A percentile compares a stretch with the other conserved stretches of the same genome.
These are phyloP conservation scores for Eucalyptus coolabah DNA, from an alignment of 345 rosid species.

Conservation along the genomic window DNA sequence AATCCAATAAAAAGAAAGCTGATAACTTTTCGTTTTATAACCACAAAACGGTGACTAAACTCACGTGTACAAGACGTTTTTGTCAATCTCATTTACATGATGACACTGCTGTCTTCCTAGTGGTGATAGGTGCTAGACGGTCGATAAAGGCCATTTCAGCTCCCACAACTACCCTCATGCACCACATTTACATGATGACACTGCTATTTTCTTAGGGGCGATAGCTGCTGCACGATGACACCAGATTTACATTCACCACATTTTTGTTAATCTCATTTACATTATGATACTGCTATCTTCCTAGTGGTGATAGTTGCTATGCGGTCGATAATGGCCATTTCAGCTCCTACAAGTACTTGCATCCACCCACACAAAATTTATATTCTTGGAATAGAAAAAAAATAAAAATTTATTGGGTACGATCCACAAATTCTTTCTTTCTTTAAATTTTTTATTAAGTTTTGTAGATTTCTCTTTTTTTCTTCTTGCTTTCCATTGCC, in stretches of 20 bases:
- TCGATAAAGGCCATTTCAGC: background rate
- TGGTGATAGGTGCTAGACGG: background rate
- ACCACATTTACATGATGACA: background rate
- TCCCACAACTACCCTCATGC: background rate
- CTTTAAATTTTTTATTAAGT: too few species aligned
- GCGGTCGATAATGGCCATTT: background rate
- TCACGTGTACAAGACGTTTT: background rate
- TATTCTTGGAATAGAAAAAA: accelerated
- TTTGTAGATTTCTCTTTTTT: too few species aligned
- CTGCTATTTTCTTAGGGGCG: too few species aligned
- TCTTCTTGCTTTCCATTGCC: too few species aligned
- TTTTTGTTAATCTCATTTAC: background rate
- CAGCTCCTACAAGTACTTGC: background rate
- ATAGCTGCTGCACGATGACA: too few species aligned
- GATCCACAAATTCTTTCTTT: too few species aligned
- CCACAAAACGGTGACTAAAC: background rate
- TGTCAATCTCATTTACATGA: background rate
- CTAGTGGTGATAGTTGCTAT: background rate
- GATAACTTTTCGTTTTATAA: background rate
- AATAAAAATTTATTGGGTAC: too few species aligned
- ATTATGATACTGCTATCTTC: background rate
- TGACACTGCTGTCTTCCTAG: background rate
- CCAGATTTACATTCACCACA: background rate
- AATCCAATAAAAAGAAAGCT: background rate
- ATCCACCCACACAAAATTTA: background rate